These are phyloP conservation scores for Eutypella sp. DNA, from an alignment of 2,329 filamentous ascomycete species.

Conservation along the genomic window DNA sequence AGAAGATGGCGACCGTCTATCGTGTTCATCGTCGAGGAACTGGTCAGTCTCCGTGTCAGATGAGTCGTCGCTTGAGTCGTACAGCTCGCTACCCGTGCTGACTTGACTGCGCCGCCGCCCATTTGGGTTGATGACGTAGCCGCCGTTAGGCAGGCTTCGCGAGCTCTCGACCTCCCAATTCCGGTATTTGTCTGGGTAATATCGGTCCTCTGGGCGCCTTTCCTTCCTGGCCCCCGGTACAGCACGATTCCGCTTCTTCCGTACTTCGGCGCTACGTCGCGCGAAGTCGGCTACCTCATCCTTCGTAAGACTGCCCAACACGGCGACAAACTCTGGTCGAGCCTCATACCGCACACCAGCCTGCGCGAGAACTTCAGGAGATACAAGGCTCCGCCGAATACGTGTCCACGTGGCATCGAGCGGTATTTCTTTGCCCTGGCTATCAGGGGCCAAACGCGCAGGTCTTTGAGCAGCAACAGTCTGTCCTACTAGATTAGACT, in stretches of 20 bases:
- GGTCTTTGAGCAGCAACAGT: conserved; percentile 17
- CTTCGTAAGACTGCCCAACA: conserved; percentile 50
- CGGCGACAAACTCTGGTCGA: conserved; percentile 54
- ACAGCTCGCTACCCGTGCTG: conserved; percentile 21
- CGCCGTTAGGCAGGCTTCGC: conserved; percentile 3
- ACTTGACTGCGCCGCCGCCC: conserved; percentile 16
- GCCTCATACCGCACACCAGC: conserved; percentile 57
- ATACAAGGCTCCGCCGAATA: conserved; percentile 50
- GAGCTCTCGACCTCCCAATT: conserved; percentile 23
- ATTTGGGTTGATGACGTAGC: conserved; percentile 16
- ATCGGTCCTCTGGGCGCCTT: conserved; percentile 19
- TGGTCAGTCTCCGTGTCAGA: conserved; percentile 4
- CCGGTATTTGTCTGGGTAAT: conserved; percentile 27
- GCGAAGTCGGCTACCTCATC: conserved; percentile 50
- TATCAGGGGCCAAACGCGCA: conserved; percentile 49
- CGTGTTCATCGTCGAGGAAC: conserved; percentile 1
- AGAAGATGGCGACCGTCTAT: conserved; percentile 8
- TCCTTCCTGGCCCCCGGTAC: conserved; percentile 8
- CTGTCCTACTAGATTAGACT: conserved; percentile 15
- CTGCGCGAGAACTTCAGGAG: conserved; percentile 51
- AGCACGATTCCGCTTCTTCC: conserved; percentile 29
- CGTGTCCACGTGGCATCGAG: conserved; percentile 56
- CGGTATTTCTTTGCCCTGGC: conserved; percentile 51
- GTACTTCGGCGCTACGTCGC: conserved; percentile 41
- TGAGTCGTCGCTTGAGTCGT: conserved; percentile 22